Percentiles rank a stretch among this genome's conserved stretches.
Conservation (phyloP, 1,284 basidiomycete species). For the Ceratobasidium sp. region DNA sequence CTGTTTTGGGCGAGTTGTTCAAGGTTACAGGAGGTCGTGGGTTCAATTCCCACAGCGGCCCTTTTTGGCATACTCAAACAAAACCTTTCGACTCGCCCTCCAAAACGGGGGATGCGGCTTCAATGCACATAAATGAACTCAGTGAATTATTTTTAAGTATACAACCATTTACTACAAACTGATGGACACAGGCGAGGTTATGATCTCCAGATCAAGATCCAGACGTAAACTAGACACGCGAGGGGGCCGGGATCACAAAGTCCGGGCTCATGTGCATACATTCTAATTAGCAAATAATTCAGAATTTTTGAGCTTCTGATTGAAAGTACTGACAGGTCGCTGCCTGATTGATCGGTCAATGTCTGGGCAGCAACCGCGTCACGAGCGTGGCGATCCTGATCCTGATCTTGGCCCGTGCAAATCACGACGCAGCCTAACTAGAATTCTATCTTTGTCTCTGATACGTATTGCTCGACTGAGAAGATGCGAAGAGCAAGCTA, state of each 20-base stretch:
- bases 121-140: too few species aligned
- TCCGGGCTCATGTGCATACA: background rate
- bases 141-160: too few species aligned
- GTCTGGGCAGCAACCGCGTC: background rate
- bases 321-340: background rate
- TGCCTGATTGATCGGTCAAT: too few species aligned
- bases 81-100: too few species aligned
- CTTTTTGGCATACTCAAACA: background rate
- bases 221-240: too few species aligned
- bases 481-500: background rate
- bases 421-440: background rate
- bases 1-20: conserved; percentile 35
- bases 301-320: background rate
- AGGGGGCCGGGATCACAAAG: too few species aligned
- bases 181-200: too few species aligned
- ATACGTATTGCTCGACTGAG: background rate
- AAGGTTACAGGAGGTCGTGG: conserved; percentile 40
- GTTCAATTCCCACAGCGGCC: conserved; percentile 43
- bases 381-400: too few species aligned
- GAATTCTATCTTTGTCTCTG: background rate
- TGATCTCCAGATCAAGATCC: too few species aligned
- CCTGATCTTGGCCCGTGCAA: background rate
- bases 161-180: too few species aligned
- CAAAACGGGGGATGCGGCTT: too few species aligned
- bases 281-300: background rate